phyloP scores from a whole-genome alignment of 345 rosid species.

The Bruguiera sexangula region DNA sequence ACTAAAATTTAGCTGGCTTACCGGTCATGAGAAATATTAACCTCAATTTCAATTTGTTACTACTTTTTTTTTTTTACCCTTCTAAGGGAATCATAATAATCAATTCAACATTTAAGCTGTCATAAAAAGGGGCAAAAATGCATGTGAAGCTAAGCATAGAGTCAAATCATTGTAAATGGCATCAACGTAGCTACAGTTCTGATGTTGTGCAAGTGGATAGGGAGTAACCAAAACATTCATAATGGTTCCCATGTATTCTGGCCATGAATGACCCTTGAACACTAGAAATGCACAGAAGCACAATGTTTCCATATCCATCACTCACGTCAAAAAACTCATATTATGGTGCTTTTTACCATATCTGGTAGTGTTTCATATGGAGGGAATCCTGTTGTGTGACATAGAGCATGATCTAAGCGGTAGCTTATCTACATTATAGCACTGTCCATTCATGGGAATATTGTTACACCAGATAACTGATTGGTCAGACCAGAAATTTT shows the following conservation, averaged over 20 bases:
- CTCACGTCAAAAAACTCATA: background rate
- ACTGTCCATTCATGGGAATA: background rate
- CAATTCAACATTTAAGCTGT: no score
- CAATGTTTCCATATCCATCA: background rate
- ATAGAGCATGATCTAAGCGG: background rate
- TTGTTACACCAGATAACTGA: background rate
- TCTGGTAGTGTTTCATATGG: background rate
- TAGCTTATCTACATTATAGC: background rate
- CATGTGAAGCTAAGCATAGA: no score
- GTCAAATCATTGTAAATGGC: no score
- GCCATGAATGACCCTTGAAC: background rate
- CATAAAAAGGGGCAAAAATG: no score
- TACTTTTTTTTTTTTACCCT: no score
- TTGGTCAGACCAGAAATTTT: background rate
- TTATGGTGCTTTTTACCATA: background rate
- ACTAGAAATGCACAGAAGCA: background rate
- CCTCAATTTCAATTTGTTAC: no score
- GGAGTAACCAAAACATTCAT: background rate
- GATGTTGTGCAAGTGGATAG: background rate
- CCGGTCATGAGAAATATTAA: no score
- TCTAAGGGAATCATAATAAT: no score
- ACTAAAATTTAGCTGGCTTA: no score
- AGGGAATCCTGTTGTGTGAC: background rate
- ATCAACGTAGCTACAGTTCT: background rate
- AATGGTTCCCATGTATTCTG: background rate